A percentile compares a stretch with the other conserved stretches of the same genome.
Evolutionary conservation across 2,329 filamentous ascomycete genomes (phyloP).

Genomic region (Fusarium guadeloupense): DNA sequence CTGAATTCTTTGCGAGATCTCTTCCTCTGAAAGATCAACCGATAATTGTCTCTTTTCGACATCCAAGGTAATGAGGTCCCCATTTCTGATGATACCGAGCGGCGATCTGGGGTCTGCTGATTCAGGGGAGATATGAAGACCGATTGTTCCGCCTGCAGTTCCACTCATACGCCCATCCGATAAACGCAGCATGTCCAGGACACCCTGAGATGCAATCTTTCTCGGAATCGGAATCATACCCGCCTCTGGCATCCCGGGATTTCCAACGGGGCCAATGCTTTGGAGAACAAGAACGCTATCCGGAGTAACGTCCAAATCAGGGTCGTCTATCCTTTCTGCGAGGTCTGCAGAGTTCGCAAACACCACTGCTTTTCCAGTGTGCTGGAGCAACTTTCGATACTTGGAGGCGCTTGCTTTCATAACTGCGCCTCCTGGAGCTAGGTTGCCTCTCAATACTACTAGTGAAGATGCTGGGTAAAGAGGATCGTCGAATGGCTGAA

Average conservation of each 20-base stretch:
- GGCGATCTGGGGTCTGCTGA: slow-evolving; percentile 79
- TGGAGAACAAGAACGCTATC: slow-evolving; percentile 79
- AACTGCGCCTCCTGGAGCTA: slow-evolving; percentile 84
- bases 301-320: slow-evolving; percentile 67
- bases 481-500: slow-evolving; percentile 70
- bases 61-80: slow-evolving; percentile 83
- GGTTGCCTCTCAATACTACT: slow-evolving; percentile 83
- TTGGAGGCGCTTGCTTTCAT: slow-evolving; percentile 91
- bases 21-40: slow-evolving; percentile 72
- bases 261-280: slow-evolving; percentile 89
- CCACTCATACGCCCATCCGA: slow-evolving; percentile 90
- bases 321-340: slow-evolving; percentile 67
- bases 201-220: slow-evolving; percentile 77
- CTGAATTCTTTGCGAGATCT: slow-evolving; percentile 69
- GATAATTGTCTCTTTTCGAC: slow-evolving; percentile 70
- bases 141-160: slow-evolving; percentile 88
- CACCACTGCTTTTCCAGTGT: slow-evolving; percentile 62
- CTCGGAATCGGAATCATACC: slow-evolving; percentile 71
- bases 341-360: slow-evolving; percentile 84
- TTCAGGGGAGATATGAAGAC: slow-evolving; percentile 87
- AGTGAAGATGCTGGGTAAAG: slow-evolving; percentile 83
- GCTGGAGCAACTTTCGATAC: slow-evolving; percentile 66
- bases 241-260: slow-evolving; percentile 94
- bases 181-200: slow-evolving; percentile 82
- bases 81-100: slow-evolving; percentile 78